phyloP scores from a whole-genome alignment of 495 filamentous ascomycete genomes.

The Clohesyomyces aquaticus region DNA sequence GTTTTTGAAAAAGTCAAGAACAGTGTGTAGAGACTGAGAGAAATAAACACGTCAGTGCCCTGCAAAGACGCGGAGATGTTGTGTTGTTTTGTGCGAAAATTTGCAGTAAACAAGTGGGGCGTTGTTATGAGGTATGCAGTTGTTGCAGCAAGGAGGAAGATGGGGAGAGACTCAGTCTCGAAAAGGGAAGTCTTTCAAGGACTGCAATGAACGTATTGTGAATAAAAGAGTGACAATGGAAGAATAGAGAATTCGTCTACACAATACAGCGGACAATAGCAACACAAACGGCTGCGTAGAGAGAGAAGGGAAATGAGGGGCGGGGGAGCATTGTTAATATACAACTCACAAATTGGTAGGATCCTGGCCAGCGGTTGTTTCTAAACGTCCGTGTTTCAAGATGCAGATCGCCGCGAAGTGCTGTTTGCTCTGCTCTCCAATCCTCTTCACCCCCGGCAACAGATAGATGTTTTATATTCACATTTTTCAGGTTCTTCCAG shows the following conservation, averaged over 20 bases:
- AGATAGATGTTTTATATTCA: conserved; percentile 35
- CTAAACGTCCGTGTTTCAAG: conserved; percentile 39
- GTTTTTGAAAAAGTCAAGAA: conserved; percentile 8
- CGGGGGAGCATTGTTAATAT: conserved; percentile 35
- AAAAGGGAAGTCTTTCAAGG: conserved; percentile 3
- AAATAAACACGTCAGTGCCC: conserved; percentile 35
- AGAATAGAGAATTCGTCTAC: conserved; percentile 19
- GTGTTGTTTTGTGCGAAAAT: conserved; percentile 3
- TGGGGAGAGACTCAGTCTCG: conserved; percentile 13
- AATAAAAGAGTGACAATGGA: conserved; percentile 37
- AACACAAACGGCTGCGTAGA: conserved; percentile 17
- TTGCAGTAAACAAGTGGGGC: neutral
- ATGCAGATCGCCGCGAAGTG: conserved; percentile 23
- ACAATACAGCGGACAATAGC: conserved; percentile 5
- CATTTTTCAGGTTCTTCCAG: conserved; percentile 26
- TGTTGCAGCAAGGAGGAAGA: conserved; percentile 9
- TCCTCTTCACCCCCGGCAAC: conserved; percentile 13
- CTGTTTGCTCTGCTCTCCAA: conserved; percentile 20
- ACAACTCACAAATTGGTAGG: conserved; percentile 23
- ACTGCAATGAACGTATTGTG: conserved; percentile 4
- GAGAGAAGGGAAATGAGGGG: conserved; percentile 9
- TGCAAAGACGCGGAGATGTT: conserved; percentile 30
- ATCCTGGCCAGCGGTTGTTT: conserved; percentile 28
- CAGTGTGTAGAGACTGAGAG: conserved; percentile 18
- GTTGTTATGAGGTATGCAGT: conserved; percentile 4